phyloP scores from a whole-genome alignment of 129 eudicot species.

The Rutidosis leptorrhynchoides region DNA sequence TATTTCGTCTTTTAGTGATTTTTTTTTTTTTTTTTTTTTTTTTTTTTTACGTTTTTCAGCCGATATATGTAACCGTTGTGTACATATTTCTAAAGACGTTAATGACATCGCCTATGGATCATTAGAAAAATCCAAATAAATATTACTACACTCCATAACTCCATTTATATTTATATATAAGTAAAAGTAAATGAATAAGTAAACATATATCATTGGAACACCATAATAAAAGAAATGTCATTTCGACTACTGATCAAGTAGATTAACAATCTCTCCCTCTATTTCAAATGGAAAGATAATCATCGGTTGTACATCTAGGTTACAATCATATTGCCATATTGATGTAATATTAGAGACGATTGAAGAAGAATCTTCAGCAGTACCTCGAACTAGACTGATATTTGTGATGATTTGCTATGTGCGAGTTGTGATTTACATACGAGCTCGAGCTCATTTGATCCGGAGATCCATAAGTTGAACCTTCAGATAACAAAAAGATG shows the following conservation, averaged over 20 bases:
- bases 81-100: too few relatives aligned
- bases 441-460: conserved; percentile 29
- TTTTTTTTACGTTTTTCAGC: too few relatives aligned
- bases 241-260: neutral
- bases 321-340: neutral
- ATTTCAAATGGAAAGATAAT: conserved; percentile 9
- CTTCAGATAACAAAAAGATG: conserved; percentile 26
- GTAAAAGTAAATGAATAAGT: too few relatives aligned
- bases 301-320: conserved; percentile 16
- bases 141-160: too few relatives aligned
- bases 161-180: too few relatives aligned
- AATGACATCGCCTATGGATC: too few relatives aligned
- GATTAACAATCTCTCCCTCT: conserved; percentile 15
- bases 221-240: too few relatives aligned
- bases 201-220: too few relatives aligned
- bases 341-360: neutral
- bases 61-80: too few relatives aligned
- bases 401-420: conserved; percentile 21
- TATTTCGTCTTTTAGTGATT: too few relatives aligned
- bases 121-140: too few relatives aligned
- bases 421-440: conserved; percentile 19
- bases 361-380: conserved; percentile 13
- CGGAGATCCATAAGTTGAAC: conserved; percentile 31
- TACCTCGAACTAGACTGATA: conserved; percentile 31
- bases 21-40: too few relatives aligned